These are phyloP conservation scores for Pythium phragmitis DNA, from an alignment of 352 stramenopile species.

Conservation along the genomic window DNA sequence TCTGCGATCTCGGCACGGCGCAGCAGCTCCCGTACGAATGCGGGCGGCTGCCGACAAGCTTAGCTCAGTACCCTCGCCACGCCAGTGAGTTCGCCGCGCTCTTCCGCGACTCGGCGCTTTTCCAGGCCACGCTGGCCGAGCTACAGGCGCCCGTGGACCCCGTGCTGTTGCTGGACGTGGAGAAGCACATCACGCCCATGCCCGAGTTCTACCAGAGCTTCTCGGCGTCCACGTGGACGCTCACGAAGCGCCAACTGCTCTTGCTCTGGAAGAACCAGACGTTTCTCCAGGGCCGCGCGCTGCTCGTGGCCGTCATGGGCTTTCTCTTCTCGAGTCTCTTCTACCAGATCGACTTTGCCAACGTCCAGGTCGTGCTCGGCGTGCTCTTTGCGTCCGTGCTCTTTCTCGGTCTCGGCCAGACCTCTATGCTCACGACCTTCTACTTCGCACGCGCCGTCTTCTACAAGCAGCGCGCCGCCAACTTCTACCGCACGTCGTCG, in stretches of 20 bases:
- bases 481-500: constrained; percentile 84
- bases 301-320: constrained; percentile 53
- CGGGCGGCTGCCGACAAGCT: constrained; percentile 1
- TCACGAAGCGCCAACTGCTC: constrained; percentile 60
- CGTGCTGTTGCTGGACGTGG: constrained; percentile 79
- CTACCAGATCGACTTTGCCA: constrained; percentile 44
- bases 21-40: constrained; percentile 39
- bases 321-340: constrained; percentile 54
- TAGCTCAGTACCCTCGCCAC: constrained; percentile 22
- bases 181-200: constrained; percentile 39
- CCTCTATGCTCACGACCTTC: constrained; percentile 77
- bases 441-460: constrained; percentile 70
- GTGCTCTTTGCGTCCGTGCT: constrained; percentile 85
- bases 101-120: constrained; percentile 40
- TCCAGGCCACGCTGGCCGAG: constrained; percentile 51
- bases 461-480: constrained; percentile 86
- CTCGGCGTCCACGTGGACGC: constrained; percentile 39
- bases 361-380: constrained; percentile 67
- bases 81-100: constrained; percentile 46
- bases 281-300: constrained; percentile 46
- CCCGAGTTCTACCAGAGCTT: constrained; percentile 47
- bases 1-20: constrained; percentile 64
- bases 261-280: constrained; percentile 60
- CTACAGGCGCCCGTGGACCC: constrained; percentile 86
- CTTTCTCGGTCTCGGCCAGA: constrained; percentile 77